Evolutionary conservation across 2,329 filamentous ascomycete species (phyloP).

Genomic region (Aspergillus felis): DNA sequence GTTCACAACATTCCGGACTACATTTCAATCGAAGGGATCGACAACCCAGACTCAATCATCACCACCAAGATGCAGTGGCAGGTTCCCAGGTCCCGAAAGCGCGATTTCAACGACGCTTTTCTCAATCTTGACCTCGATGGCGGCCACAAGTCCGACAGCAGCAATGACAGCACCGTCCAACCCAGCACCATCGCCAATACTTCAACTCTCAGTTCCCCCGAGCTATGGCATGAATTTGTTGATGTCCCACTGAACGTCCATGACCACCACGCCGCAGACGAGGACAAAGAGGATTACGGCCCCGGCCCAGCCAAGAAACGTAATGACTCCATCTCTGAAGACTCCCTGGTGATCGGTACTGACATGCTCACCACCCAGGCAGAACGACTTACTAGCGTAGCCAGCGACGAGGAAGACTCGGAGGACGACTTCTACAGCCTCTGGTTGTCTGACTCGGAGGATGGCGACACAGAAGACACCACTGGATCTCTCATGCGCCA

Average conservation of each 20-base stretch:
- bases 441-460: neutral
- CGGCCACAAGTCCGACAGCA: constrained; percentile 20
- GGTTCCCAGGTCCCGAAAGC: neutral
- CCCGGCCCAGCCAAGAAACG: neutral
- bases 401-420: neutral
- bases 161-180: constrained; percentile 46
- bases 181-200: constrained; percentile 13
- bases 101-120: neutral
- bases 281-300: neutral
- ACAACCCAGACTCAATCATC: neutral
- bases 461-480: neutral
- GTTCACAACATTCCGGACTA: neutral
- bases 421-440: neutral
- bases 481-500: neutral
- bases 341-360: neutral
- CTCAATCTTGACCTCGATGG: neutral
- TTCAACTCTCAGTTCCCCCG: neutral
- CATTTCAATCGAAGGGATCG: neutral
- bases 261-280: neutral
- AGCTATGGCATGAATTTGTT: neutral
- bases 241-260: neutral
- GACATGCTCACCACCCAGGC: neutral
- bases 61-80: neutral
- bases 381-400: neutral
- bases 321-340: neutral